Percentiles rank a stretch among this genome's conserved stretches.
These are phyloP conservation scores for Penicillium coffeae DNA, from an alignment of 495 filamentous ascomycete genomes.

Conservation along the genomic window DNA sequence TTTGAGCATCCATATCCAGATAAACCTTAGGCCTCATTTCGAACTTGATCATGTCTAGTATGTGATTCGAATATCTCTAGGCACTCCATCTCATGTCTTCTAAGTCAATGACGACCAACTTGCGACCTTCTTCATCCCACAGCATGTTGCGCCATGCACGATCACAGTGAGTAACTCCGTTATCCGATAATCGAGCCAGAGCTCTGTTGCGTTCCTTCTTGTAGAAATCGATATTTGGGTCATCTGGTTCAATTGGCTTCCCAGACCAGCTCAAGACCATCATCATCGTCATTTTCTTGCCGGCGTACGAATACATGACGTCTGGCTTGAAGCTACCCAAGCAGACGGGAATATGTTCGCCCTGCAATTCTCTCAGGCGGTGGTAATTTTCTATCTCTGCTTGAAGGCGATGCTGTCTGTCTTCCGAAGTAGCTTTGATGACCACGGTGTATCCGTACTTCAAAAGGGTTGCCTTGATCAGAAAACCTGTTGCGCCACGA, in stretches of 20 bases:
- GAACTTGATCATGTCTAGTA: too few species aligned
- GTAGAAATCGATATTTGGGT: conserved; percentile 18
- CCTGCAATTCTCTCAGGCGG: conserved; percentile 16
- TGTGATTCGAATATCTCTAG: too few species aligned
- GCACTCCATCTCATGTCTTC: conserved; percentile 22
- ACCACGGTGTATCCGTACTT: conserved; percentile 26
- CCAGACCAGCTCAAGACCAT: conserved; percentile 26
- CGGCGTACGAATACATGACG: conserved; percentile 25
- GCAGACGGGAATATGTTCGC: conserved; percentile 21
- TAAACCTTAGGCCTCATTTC: too few species aligned
- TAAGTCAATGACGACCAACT: conserved; percentile 21
- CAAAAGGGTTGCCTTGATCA: conserved; percentile 27
- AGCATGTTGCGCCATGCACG: conserved; percentile 24
- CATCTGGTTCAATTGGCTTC: conserved; percentile 16
- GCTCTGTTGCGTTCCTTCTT: conserved; percentile 14
- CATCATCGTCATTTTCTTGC: conserved; percentile 23
- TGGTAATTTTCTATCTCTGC: conserved; percentile 23
- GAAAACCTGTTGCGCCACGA: conserved; percentile 24
- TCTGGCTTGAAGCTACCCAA: conserved; percentile 17
- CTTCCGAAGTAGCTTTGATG: conserved; percentile 23
- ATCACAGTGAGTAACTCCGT: conserved; percentile 18
- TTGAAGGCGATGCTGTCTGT: conserved; percentile 22
- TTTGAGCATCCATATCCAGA: too few species aligned
- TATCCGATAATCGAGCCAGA: conserved; percentile 10
- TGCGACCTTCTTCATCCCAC: conserved; percentile 10